Evolutionary conservation across 2,329 filamentous ascomycete species (phyloP).

Genomic region (Calonectria hawksworthii): DNA sequence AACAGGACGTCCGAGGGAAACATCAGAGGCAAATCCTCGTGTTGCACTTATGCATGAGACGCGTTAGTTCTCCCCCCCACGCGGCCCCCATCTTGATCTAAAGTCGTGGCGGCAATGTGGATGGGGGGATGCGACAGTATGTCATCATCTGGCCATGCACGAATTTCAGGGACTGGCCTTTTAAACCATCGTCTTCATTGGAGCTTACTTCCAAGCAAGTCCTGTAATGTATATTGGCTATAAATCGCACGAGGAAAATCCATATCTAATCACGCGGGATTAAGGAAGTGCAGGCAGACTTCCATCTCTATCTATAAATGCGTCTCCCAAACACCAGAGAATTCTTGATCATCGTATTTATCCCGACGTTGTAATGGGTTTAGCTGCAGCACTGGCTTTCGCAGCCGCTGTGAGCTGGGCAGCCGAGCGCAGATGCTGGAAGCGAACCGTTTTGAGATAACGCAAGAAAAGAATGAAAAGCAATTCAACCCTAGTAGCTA

Average conservation of each 20-base stretch:
- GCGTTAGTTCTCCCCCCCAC: background rate
- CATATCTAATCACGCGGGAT: background rate
- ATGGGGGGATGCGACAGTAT: background rate
- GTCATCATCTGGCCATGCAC: background rate
- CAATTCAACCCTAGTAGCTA: constrained; percentile 79
- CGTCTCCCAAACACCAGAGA: constrained; percentile 32
- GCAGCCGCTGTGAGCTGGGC: constrained; percentile 72
- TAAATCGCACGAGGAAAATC: background rate
- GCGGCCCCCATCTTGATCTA: background rate
- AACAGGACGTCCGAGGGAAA: no score
- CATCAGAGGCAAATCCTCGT: background rate
- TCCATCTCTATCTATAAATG: constrained; percentile 35
- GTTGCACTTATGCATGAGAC: background rate
- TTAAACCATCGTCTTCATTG: background rate
- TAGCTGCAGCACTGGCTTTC: constrained; percentile 53
- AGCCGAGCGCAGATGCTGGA: constrained; percentile 77
- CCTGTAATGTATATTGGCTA: background rate
- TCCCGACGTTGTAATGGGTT: constrained; percentile 43
- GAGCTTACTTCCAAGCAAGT: background rate
- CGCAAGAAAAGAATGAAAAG: constrained; percentile 88
- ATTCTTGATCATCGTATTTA: constrained; percentile 20
- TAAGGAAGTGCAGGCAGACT: constrained; percentile 34
- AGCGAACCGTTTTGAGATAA: constrained; percentile 80
- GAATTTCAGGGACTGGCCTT: background rate
- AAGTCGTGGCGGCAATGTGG: background rate